Evolutionary conservation across 2,329 filamentous ascomycete genomes (phyloP), one percentile per base, ranked within the genome.

Genomic region (Periconia digitata): DNA sequence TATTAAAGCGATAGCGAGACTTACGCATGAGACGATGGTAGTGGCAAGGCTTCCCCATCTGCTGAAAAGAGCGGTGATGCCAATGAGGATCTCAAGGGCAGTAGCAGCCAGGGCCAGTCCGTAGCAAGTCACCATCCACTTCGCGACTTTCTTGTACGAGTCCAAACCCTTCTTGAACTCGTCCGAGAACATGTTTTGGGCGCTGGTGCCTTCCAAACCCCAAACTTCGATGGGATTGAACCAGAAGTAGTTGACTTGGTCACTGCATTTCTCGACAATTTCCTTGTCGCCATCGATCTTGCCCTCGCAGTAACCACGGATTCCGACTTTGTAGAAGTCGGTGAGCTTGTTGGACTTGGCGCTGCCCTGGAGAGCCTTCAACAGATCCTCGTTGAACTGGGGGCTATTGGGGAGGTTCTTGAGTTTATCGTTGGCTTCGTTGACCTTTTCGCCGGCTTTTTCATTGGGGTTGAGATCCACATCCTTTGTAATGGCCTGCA

Each of bases 301-400:
- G 44, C 81, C 84, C 48, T 78, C 76, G 81, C 94, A 97, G 81
- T 91, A 96, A 68, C 87, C 88, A 88, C 90, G 95, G 32, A 97
- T 79, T 66, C 82, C 84, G 66, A 97, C 79, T 52, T 88, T 82
- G 81, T 96, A 97, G 64, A 85, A 79, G 67, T 92, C 84, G 63
- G 80, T 82, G 50, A 96, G 80, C 44, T 44, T 43, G 29, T 63
- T 62, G 37, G 69, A 59, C 5, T 66, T 58, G 29, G 70, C 62
- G 36, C 67, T 64, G 43, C 66, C 60, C 10, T 72, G 61, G 46
- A 79, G 67, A 12, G 77, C 60, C 34, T 66, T 20, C 56, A 72
- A 57, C 21, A 79, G 67, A 3, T 75, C 62, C 47, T 68, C 63
- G 52, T 73, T 66, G 44, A 68, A 59, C 29, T 68, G 47, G 32